Evolutionary conservation across 768 basidiomycete species (phyloP), one percentile per base, ranked within the genome.

Genomic region (Holtermannia corniformis): DNA sequence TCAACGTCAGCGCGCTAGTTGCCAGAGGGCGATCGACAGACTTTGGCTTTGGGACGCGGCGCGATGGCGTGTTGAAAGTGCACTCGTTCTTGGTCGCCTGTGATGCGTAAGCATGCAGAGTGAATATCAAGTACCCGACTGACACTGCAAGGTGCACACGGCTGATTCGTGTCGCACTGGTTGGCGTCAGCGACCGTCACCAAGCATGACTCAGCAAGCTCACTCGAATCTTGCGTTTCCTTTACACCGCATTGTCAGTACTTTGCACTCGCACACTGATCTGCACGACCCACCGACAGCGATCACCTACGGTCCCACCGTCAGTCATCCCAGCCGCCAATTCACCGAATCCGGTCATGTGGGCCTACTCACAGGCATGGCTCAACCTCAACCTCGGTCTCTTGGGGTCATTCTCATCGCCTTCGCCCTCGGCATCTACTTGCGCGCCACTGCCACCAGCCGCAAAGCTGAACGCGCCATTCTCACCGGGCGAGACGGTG

Each of bases 41-140:
- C 57, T 67, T 63, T 13, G 65, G 61, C 50, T 68, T 63, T 25
- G 55, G 58, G n/a, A 57, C 52, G 19, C 70, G 44, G 32, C 70
- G 42, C 2, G 68, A 67, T 2, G 70, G 73, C 7, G 71, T 72
- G 41, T 72, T 65, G 55, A 74, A 74, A 10, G 73, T 74, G 57
- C 73, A 72, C 43, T 61, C 52, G 41, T 66, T 71, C 54, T 60
- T 55, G 12, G 67, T 63, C 32, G 60, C 58, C 50, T 68, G 4
- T 43, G 47, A 37, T 45, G 42, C 16, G 16, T 2, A 23, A 44
- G 1, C 11, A 26, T 28, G 20, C 12, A 54, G 47, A 5, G 7
- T 5, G 11, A 44, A 41, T 41, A 12, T 41, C 23, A 20, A 22
- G 43, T 10, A 20, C 21, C 16, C 22, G 23, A 20, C 41, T 27